Evolutionary conservation across 176 grass and related monocot genomes (phyloP), one percentile per base, ranked within the genome.

Genomic region (Triticum timopheevii): DNA sequence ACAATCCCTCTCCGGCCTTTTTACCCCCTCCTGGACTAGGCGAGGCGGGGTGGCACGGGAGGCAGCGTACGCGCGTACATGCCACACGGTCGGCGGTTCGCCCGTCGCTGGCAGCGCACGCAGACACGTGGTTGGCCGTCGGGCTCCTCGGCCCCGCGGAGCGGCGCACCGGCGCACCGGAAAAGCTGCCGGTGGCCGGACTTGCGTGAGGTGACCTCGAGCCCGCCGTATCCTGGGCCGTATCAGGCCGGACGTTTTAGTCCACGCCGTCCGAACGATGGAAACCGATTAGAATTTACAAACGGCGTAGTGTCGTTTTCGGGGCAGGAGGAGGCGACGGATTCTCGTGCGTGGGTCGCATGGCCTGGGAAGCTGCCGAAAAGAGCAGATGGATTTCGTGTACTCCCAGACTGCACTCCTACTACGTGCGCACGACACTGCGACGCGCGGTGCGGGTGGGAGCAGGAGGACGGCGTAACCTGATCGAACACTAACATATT

Each of bases 21-120:
- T 65, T 7, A 52, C 13, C 30, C 31, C 31, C 6, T 25, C 61
- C n/a, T 63, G 24, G n/a, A n/a, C 65, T 31, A 28, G 63, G 63
- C 25, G 47, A 50, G 47, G 47, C 62, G 62, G 24, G 24, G 62
- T 5, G 24, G 62, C 62, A 28, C 5, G 0, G 69, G 69, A 72
- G 49, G 49, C 6, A 50, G 42, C 72, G 33, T 42, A 80, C 31
- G 70, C 39, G 69, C 69, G 54, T 40, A 79, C 30, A 5, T 3
- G 35, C 35, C 17, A 79, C 40, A 8, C 16, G 36, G 64, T 59
- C 64, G 87, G 77, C 25, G 75, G 87, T 36, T 80, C 23, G 66
- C 12, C 12, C 82, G 83, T 85, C 88, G 88, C 83, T 27, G 69
- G 69, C 68, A 47, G 44, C 44, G 44, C 44, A 25, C 30, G 39